These are phyloP conservation scores for Chlamydomonas sphaeroides DNA, from an alignment of 139 green algal species.

Conservation along the genomic window DNA sequence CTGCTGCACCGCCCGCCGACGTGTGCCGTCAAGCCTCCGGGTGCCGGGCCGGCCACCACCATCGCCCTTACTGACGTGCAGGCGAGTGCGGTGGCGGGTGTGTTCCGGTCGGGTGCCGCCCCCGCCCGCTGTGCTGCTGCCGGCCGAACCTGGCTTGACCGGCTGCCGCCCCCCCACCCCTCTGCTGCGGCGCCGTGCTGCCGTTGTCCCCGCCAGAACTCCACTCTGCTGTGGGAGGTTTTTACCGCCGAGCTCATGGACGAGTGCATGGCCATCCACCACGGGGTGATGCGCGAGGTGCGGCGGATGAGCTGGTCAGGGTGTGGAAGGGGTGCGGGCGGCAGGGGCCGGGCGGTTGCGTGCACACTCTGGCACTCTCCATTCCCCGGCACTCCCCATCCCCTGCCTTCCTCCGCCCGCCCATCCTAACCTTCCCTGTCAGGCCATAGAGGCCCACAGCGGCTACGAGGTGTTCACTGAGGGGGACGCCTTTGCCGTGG, in stretches of 20 bases:
- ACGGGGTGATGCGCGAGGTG: neutral
- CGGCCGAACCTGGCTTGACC: neutral
- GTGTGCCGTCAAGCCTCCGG: neutral
- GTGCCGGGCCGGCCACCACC: constrained; percentile 2
- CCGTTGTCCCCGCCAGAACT: constrained; percentile 38
- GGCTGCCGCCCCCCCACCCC: neutral
- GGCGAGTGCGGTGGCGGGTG: neutral
- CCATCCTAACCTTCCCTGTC: too few relatives aligned
- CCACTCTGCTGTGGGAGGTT: constrained; percentile 38
- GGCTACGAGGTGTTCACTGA: constrained; percentile 36
- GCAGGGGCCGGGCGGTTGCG: neutral
- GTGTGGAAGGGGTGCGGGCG: too few relatives aligned
- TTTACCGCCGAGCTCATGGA: constrained; percentile 32
- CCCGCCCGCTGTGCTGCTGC: neutral
- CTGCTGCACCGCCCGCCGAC: neutral
- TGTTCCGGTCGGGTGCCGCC: neutral
- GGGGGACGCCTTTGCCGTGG: constrained; percentile 58
- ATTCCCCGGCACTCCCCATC: neutral
- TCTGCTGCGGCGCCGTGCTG: too few relatives aligned
- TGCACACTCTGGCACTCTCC: neutral
- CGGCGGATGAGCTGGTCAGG: too few relatives aligned
- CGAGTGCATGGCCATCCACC: constrained; percentile 29
- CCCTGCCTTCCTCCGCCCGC: too few relatives aligned
- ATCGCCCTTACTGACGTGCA: constrained; percentile 37
- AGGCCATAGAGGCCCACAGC: too few relatives aligned